Conservation (phyloP, 2,329 filamentous ascomycete genomes). For the Didymella lethalis region DNA sequence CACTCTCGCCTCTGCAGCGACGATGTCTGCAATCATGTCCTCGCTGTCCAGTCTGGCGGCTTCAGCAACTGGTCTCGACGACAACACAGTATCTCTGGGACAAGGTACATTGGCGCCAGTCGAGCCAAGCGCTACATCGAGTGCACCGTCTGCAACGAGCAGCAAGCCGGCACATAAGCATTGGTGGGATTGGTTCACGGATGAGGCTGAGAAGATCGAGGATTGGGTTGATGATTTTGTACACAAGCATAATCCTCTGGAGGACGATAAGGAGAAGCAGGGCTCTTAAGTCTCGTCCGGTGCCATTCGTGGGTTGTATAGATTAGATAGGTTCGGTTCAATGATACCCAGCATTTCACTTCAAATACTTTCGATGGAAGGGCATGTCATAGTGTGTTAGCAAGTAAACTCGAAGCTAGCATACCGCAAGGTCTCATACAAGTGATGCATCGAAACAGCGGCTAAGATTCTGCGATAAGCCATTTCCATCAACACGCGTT, state of each 20-base stretch:
- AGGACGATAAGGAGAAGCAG: constrained; percentile 8
- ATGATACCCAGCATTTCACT: constrained; percentile 15
- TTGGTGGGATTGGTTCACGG: constrained; percentile 51
- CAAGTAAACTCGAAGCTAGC: too few relatives aligned
- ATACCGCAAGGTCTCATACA: not conserved
- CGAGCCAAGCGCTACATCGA: constrained; percentile 23
- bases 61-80: constrained; percentile 35
- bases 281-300: not conserved
- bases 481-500: not conserved
- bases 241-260: constrained; percentile 38
- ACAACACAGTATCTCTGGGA: constrained; percentile 17
- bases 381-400: too few relatives aligned
- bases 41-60: constrained; percentile 35
- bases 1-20: constrained; percentile 20
- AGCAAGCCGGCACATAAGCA: constrained; percentile 23
- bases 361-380: not conserved
- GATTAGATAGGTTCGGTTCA: not conserved
- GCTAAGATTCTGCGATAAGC: not conserved
- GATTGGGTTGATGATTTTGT: constrained; percentile 49
- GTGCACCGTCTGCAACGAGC: constrained; percentile 25
- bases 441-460: not conserved
- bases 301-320: not conserved
- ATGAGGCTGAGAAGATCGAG: constrained; percentile 46
- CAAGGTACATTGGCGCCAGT: constrained; percentile 10
- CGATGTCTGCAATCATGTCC: constrained; percentile 24